These are phyloP conservation scores for Malania oleifera DNA, from an alignment of 164 flowering plant species.

Conservation along the genomic window DNA sequence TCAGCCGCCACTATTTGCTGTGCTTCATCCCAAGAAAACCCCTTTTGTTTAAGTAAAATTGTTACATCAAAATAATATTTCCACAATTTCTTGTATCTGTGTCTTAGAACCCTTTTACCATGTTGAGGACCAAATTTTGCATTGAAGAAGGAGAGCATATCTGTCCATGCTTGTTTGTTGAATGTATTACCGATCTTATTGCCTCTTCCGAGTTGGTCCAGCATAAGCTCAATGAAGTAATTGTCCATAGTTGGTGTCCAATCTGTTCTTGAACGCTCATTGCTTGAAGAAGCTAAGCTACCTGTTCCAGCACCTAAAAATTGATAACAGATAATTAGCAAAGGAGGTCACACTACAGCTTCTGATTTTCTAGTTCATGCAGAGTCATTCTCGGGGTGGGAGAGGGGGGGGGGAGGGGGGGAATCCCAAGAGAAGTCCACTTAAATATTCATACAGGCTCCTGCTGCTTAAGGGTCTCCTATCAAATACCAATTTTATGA, in stretches of 20 bases:
- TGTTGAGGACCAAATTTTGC: constrained; percentile 47
- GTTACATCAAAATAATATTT: constrained; percentile 42
- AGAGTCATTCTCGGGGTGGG: background rate
- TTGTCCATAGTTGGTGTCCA: constrained; percentile 58
- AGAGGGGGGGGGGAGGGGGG: no score
- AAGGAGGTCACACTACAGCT: background rate
- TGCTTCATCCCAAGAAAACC: constrained; percentile 51
- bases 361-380: background rate
- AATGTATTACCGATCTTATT: constrained; percentile 39
- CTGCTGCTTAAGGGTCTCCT: background rate
- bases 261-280: constrained; percentile 41
- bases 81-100: constrained; percentile 46
- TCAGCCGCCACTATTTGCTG: constrained; percentile 42
- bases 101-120: constrained; percentile 52
- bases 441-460: background rate
- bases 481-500: background rate
- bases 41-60: constrained; percentile 34
- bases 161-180: constrained; percentile 55
- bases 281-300: constrained; percentile 18
- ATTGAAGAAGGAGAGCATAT: constrained; percentile 48
- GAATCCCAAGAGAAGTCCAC: background rate
- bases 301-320: constrained; percentile 33
- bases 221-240: constrained; percentile 48
- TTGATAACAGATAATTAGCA: background rate
- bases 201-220: constrained; percentile 48